These are phyloP conservation scores for Backusella psychrophila DNA, from an alignment of 192 early-diverging fungal species.

Conservation along the genomic window DNA sequence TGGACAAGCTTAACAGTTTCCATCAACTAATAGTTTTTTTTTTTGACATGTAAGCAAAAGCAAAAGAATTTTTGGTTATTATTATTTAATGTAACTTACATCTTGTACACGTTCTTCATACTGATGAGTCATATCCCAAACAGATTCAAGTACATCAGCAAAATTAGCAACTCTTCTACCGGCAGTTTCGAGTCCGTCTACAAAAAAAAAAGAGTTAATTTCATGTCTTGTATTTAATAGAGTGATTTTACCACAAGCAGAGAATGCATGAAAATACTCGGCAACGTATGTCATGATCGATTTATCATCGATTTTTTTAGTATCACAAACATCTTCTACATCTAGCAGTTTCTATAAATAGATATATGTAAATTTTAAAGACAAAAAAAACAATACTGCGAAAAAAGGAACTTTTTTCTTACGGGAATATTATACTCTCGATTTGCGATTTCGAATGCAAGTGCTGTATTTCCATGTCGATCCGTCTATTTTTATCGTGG, in stretches of 20 bases:
- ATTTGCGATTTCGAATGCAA: slow-evolving; percentile 95
- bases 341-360: slow-evolving; percentile 73
- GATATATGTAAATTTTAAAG: neutral
- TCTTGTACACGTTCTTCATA: slow-evolving; percentile 81
- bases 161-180: slow-evolving; percentile 93
- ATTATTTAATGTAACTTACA: slow-evolving; percentile 27
- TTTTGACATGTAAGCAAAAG: too few relatives aligned
- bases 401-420: slow-evolving; percentile 19
- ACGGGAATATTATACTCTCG: slow-evolving; percentile 83
- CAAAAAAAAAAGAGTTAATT: neutral
- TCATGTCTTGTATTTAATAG: neutral
- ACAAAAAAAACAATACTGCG: neutral
- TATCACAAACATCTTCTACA: slow-evolving; percentile 95
- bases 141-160: slow-evolving; percentile 81
- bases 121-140: slow-evolving; percentile 93
- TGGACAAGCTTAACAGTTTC: slow-evolving; percentile 62
- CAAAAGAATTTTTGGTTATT: neutral
- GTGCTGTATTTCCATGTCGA: slow-evolving; percentile 80
- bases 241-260: slow-evolving; percentile 59
- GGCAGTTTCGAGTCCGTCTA: slow-evolving; percentile 82
- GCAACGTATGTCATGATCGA: slow-evolving; percentile 99
- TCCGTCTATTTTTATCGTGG: slow-evolving; percentile 43
- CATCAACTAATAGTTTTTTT: slow-evolving; percentile 51
- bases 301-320: slow-evolving; percentile 90
- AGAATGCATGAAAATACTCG: slow-evolving; percentile 98